Evolutionary conservation across 2,329 filamentous ascomycete genomes (phyloP).

Genomic region (Xylogone sp.): DNA sequence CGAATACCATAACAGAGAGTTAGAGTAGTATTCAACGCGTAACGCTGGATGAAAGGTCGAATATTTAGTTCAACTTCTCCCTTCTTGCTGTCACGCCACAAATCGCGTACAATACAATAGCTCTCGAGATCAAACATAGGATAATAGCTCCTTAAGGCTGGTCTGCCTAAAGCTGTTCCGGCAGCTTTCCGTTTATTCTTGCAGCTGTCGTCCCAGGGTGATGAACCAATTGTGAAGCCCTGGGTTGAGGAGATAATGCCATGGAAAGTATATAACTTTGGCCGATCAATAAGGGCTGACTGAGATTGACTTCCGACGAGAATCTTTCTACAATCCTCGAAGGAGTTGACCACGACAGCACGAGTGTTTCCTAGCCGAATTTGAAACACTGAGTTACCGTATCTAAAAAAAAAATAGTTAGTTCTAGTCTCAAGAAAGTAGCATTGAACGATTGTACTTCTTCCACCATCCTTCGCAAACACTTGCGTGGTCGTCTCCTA

Average conservation of each 20-base stretch:
- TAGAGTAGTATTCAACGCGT: conserved; percentile 46
- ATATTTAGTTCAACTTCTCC: conserved; percentile 38
- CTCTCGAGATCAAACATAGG: conserved; percentile 49
- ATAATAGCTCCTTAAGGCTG: conserved; percentile 42
- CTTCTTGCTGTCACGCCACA: conserved; percentile 37
- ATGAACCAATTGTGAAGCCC: conserved; percentile 50
- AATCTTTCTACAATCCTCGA: conserved; percentile 45
- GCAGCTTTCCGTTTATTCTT: conserved; percentile 50
- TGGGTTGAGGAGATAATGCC: conserved; percentile 46
- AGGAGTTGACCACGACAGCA: conserved; percentile 47
- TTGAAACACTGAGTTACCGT: conserved; percentile 42
- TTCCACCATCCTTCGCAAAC: conserved; percentile 43
- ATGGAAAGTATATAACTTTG: conserved; percentile 47
- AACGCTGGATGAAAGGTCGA: conserved; percentile 46
- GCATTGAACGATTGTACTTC: neutral
- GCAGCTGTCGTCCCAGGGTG: conserved; percentile 50
- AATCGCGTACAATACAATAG: conserved; percentile 42
- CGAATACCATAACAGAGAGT: conserved; percentile 49
- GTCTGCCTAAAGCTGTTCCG: conserved; percentile 41
- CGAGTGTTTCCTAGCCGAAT: conserved; percentile 47
- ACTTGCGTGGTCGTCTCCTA: conserved; percentile 49
- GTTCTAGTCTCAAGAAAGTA: neutral
- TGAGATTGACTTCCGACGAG: conserved; percentile 42
- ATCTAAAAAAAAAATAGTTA: conserved; percentile 21
- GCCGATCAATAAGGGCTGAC: conserved; percentile 42